phyloP scores from a whole-genome alignment of 2,329 filamentous ascomycete genomes.

The Cladophialophora bantiana region DNA sequence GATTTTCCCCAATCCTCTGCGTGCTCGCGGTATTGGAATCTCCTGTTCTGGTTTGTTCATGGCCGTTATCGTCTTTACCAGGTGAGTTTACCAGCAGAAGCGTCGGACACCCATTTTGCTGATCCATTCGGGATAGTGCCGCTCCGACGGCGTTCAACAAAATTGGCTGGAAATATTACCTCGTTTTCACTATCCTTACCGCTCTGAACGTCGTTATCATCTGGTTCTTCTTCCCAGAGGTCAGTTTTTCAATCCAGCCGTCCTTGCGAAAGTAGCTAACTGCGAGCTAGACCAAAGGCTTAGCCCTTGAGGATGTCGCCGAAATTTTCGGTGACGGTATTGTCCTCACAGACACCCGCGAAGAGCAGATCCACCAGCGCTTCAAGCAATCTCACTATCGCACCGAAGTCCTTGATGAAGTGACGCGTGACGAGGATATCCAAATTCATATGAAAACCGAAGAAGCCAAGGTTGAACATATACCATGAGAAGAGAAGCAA shows the following conservation, averaged over 20 bases:
- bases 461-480: not conserved
- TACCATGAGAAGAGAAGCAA: not conserved
- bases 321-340: constrained; percentile 19
- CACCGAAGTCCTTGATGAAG: constrained; percentile 14
- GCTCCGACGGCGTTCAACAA: constrained; percentile 46
- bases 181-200: constrained; percentile 37
- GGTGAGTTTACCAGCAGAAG: not conserved
- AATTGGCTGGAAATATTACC: constrained; percentile 45
- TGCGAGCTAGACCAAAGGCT: constrained; percentile 9
- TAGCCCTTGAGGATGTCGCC: constrained; percentile 16
- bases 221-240: constrained; percentile 38
- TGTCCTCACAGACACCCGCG: constrained; percentile 13
- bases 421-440: not conserved
- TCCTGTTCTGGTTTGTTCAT: constrained; percentile 22
- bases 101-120: no score
- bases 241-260: not conserved
- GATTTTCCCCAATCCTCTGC: constrained; percentile 74
- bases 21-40: constrained; percentile 65
- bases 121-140: not conserved
- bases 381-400: constrained; percentile 20
- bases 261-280: not conserved
- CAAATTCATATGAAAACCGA: not conserved
- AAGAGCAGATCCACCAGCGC: constrained; percentile 19
- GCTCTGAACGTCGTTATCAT: constrained; percentile 17
- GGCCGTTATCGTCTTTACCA: constrained; percentile 15